These are phyloP conservation scores for Quercus ilex DNA, from an alignment of 306 rosid genomes.

Conservation along the genomic window DNA sequence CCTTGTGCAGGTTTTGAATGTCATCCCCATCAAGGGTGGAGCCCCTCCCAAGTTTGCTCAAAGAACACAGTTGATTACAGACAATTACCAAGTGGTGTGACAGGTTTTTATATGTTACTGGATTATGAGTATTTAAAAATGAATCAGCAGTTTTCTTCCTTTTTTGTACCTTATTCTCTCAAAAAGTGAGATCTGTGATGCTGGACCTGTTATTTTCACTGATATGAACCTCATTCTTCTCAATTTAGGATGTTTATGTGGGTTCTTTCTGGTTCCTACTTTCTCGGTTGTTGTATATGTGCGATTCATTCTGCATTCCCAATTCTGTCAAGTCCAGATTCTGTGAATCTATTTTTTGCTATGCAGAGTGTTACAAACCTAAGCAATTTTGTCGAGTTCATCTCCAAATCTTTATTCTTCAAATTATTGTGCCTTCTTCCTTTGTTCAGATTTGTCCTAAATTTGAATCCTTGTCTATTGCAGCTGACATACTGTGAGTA, in stretches of 20 bases:
- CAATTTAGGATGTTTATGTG: neutral
- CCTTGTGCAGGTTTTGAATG: conserved; percentile 49
- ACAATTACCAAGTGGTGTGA: conserved; percentile 82
- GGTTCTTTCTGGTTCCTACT: neutral
- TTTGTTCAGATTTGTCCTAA: too few relatives aligned
- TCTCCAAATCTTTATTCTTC: too few relatives aligned
- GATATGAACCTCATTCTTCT: neutral
- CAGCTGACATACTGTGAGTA: too few relatives aligned
- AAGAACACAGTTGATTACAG: conserved; percentile 87
- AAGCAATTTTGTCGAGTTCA: too few relatives aligned
- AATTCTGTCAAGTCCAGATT: neutral
- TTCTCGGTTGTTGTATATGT: neutral
- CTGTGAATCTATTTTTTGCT: too few relatives aligned
- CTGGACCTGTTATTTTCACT: neutral
- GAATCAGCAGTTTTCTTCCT: neutral
- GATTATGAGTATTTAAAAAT: neutral
- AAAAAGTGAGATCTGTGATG: neutral
- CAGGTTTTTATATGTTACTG: neutral
- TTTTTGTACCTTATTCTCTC: neutral
- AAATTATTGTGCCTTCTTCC: too few relatives aligned
- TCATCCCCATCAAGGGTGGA: conserved; percentile 73
- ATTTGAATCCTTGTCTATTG: too few relatives aligned
- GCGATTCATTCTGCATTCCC: neutral
- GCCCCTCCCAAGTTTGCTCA: conserved; percentile 74
- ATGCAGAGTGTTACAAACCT: too few relatives aligned